phyloP scores from a whole-genome alignment of 306 rosid genomes.

The Prinsepia uniflora region DNA sequence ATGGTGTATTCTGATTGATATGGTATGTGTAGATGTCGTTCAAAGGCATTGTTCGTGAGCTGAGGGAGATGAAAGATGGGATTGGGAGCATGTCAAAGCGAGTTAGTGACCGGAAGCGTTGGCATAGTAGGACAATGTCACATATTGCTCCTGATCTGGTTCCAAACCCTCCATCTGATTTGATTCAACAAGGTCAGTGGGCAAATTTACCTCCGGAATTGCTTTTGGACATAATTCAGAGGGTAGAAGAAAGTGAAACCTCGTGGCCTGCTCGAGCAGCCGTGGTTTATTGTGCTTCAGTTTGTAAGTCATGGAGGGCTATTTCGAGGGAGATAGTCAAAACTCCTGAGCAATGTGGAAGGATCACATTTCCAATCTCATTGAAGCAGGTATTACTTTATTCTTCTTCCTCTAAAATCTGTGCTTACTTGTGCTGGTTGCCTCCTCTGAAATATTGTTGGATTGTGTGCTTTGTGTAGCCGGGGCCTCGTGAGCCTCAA shows the following conservation, averaged over 20 bases:
- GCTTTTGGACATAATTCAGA: slow-evolving; percentile 68
- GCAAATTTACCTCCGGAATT: slow-evolving; percentile 69
- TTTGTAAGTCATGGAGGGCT: slow-evolving; percentile 79
- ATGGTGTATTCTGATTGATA: slow-evolving; percentile 21
- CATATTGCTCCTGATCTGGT: slow-evolving; percentile 66
- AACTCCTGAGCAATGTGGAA: slow-evolving; percentile 81
- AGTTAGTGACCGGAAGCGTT: slow-evolving; percentile 49
- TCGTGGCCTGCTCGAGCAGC: slow-evolving; percentile 73
- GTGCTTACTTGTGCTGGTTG: neutral
- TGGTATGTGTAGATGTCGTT: slow-evolving; percentile 54
- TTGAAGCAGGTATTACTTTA: slow-evolving; percentile 69
- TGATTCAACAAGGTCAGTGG: slow-evolving; percentile 58
- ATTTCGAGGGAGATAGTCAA: slow-evolving; percentile 61
- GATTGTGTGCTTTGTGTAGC: slow-evolving; percentile 39
- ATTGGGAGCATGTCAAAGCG: slow-evolving; percentile 60
- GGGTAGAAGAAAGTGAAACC: slow-evolving; percentile 78
- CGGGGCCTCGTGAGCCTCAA: slow-evolving; percentile 76
- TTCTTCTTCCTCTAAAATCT: neutral
- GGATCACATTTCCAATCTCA: slow-evolving; percentile 85
- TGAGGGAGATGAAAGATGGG: slow-evolving; percentile 70
- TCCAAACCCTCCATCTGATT: slow-evolving; percentile 25
- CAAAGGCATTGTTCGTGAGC: slow-evolving; percentile 59
- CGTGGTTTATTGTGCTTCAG: slow-evolving; percentile 68
- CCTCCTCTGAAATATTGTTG: neutral
- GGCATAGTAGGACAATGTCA: slow-evolving; percentile 54